A percentile compares a stretch with the other conserved stretches of the same genome.
phyloP scores from a whole-genome alignment of 139 green algal species.

The Chara braunii region DNA sequence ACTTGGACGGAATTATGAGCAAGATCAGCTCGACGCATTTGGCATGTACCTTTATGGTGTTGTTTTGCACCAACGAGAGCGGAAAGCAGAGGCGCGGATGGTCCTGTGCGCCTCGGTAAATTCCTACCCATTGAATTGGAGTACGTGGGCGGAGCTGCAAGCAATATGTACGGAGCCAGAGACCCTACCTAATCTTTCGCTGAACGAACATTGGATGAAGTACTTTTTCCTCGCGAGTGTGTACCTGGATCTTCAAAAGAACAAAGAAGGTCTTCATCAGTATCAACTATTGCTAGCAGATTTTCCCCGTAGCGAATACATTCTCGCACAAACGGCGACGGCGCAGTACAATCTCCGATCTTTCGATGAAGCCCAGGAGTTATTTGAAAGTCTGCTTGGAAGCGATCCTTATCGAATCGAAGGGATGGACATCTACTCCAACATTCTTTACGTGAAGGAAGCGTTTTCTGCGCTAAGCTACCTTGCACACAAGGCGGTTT shows the following conservation, averaged over 20 bases:
- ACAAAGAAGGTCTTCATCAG: slow-evolving; percentile 63
- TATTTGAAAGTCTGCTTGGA: slow-evolving; percentile 68
- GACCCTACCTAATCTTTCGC: not conserved
- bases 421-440: slow-evolving; percentile 88
- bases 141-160: slow-evolving; percentile 77
- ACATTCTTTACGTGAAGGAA: slow-evolving; percentile 76
- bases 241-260: slow-evolving; percentile 69
- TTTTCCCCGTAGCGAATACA: slow-evolving; percentile 61
- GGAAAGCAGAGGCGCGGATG: slow-evolving; percentile 41
- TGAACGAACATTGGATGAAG: slow-evolving; percentile 45
- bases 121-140: slow-evolving; percentile 83
- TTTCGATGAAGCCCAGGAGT: slow-evolving; percentile 35
- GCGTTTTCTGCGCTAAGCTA: slow-evolving; percentile 56
- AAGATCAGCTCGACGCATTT: slow-evolving; percentile 14
- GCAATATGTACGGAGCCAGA: not conserved
- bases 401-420: slow-evolving; percentile 76
- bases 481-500: slow-evolving; percentile 67
- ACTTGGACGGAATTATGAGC: slow-evolving; percentile 10
- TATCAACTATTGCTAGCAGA: slow-evolving; percentile 46
- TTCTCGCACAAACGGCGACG: slow-evolving; percentile 61
- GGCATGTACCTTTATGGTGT: slow-evolving; percentile 49
- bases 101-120: slow-evolving; percentile 49
- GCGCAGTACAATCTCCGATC: slow-evolving; percentile 80
- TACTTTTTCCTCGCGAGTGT: slow-evolving; percentile 67
- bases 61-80: slow-evolving; percentile 57